phyloP scores from a whole-genome alignment of 1,284 basidiomycete genomes.

The Ganoderma sinense region DNA sequence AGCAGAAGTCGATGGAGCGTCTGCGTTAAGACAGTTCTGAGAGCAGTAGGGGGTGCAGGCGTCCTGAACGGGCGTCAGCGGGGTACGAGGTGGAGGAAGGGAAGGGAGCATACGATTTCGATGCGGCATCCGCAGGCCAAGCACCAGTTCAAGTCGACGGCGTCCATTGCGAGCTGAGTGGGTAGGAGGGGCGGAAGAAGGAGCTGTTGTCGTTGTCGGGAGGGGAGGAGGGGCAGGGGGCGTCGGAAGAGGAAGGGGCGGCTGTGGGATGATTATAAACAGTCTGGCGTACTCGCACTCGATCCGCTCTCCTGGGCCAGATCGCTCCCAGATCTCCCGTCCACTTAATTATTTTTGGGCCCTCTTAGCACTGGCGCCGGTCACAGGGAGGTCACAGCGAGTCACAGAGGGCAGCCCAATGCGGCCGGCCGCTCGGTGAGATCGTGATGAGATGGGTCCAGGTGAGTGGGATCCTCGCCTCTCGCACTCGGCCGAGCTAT shows the following conservation, averaged over 20 bases:
- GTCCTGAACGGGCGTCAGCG: conserved; percentile 45
- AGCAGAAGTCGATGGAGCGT: conserved; percentile 33
- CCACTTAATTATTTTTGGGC: conserved; percentile 29
- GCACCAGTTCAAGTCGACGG: conserved; percentile 75
- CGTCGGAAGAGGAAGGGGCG: conserved; percentile 27
- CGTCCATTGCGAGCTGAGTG: conserved; percentile 55
- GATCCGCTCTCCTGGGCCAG: conserved; percentile 10
- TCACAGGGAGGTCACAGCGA: conserved; percentile 24
- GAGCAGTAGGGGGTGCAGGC: conserved; percentile 63
- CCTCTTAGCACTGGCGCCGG: not conserved
- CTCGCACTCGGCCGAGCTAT: conserved; percentile 13
- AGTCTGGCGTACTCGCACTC: conserved; percentile 13
- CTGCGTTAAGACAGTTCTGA: conserved; percentile 46
- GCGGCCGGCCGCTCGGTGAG: conserved; percentile 14
- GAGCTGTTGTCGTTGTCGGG: conserved; percentile 7
- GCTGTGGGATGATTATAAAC: conserved; percentile 30
- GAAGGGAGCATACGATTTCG: conserved; percentile 47
- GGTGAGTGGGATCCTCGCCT: conserved; percentile 24
- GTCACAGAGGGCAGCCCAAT: conserved; percentile 21
- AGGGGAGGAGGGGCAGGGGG: conserved; percentile 27
- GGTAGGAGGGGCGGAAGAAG: conserved; percentile 12
- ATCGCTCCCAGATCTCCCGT: conserved; percentile 16
- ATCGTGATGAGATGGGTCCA: not conserved
- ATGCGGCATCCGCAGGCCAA: conserved; percentile 63
- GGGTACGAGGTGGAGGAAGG: conserved; percentile 14